Base-by-base conservation (phyloP, 495 filamentous ascomycete genomes). In the Talaromyces trachyspermus region DNA sequence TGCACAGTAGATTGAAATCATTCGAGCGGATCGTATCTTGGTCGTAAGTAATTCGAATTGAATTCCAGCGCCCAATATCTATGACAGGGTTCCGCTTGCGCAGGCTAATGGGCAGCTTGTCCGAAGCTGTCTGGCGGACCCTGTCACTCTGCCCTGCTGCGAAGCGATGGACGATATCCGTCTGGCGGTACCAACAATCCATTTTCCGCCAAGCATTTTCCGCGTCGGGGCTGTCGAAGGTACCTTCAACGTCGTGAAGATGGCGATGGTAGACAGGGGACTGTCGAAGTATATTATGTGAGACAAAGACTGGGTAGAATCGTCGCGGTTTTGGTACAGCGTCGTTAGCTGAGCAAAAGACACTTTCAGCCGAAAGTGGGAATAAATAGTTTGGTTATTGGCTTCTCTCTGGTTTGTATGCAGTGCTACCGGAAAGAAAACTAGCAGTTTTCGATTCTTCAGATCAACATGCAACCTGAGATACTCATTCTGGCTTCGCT, bases 181-280 rank as follows among this genome's bases (percentile, higher is more conserved):
- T 88, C 44, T 85, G 83, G 11, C 92, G 74, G 32, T 72, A 78
- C 89, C 89, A 97, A 7, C 75, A 63, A 52, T 89, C 80, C 18
- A 65, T 64, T 11, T 84, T 79, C 24, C 58, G 70, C 89, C 89
- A 96, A 27, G 23, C 62, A 11, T 43, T 63, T 0, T 58, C 49
- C 7, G 59, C 59, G 12, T 57, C 60, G 15, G 72, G 69, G 15
- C 69, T 62, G 11, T 65, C 71, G 43, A 77, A 71, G 0, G 65
- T 67, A 22, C 40, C 50, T 2, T 35, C 52, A 12, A 63, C 54
- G 23, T 80, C 56, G 1, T 62, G 54, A 5, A 73, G 59, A 49
- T 79, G 79, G 48, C 75, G 70, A 54, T 74, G 88, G 53, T 80
- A 82, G 75, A 51, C 0, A 89, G 84, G 4, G 92, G 81, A 24